These are phyloP conservation scores for Cordyceps sp. DNA, from an alignment of 2,329 filamentous ascomycete species.

Conservation along the genomic window DNA sequence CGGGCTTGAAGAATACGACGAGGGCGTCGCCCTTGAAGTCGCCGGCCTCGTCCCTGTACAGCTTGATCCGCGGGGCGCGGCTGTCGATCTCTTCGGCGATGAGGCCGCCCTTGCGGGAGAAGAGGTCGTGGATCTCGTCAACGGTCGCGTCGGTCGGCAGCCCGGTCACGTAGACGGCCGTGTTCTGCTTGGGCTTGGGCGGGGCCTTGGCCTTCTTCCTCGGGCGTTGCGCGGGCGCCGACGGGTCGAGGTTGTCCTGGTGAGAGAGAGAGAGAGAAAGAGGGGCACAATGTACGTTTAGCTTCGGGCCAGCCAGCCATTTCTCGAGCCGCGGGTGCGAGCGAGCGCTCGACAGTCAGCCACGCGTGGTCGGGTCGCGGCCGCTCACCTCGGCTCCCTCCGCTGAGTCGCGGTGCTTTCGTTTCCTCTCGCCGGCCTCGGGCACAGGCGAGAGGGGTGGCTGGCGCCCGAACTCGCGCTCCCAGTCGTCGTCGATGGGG, in stretches of 20 bases:
- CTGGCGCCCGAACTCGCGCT: conserved; percentile 16
- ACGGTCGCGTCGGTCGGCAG: conserved; percentile 65
- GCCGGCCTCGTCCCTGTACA: conserved; percentile 70
- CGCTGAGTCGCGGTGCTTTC: conserved; percentile 20
- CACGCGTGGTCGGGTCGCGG: too few species aligned
- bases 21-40: conserved; percentile 88
- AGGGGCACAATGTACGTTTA: not conserved
- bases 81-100: conserved; percentile 91
- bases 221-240: conserved; percentile 21
- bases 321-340: too few species aligned
- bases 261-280: too few species aligned
- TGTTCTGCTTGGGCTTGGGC: conserved; percentile 51
- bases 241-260: conserved; percentile 11
- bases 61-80: conserved; percentile 75
- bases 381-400: conserved; percentile 25
- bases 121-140: conserved; percentile 68
- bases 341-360: too few species aligned
- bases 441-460: conserved; percentile 8
- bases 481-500: conserved; percentile 32
- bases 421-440: conserved; percentile 17
- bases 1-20: conserved; percentile 85
- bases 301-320: too few species aligned
- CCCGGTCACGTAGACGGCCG: conserved; percentile 80
- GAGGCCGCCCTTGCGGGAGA: conserved; percentile 71
- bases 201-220: conserved; percentile 30